Base-by-base conservation (phyloP, 495 filamentous ascomycete genomes). In the Rostrohypoxylon terebratum region DNA sequence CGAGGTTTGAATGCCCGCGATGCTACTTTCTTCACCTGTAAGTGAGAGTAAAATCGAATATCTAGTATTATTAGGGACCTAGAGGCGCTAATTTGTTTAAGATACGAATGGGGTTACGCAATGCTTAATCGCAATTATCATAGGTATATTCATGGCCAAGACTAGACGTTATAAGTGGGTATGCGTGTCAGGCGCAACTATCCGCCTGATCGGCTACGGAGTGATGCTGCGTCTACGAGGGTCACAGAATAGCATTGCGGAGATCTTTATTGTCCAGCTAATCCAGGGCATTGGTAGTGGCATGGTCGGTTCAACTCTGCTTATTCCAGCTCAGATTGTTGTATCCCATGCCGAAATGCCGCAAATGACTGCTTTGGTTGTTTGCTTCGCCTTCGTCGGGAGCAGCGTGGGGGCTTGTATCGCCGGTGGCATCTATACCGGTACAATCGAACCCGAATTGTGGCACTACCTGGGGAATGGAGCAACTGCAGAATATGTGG, bases 191-290 rank as follows among this genome's bases (percentile, higher is more conserved):
- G 84, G 79, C 10, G 79, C 80, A 2, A 53, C 77, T 1, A 57
- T 86, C 23, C 81, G 84, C 7, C 72, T 85, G 21, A 64, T 85
- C 23, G 84, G 84, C 7, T 86, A 86, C 60, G 83, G 83, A 1
- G 77, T 85, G 33, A 86, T 86, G 83, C 78, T 85, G 38, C 81
- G 82, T 0, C 80, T 85, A 14, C 80, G 84, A 1, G 83, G 81
- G 1, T 80, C 82, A 58, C 73, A 81, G 3, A 86, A 84, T 63
- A 81, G 80, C 14, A 60, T 77, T 1, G 81, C 71, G 0, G 83
- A 85, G 68, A 79, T 85, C 1, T 83, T 85, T 64, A 69, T 82
- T 50, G 83, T 84, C 3, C 84, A 86, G 55, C 68, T 84, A 6
- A 76, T 85, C 10, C 84, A 86, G 66, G 84, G 84, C 2, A 67